Percentiles rank a stretch among this genome's conserved stretches.
phyloP scores from a whole-genome alignment of 2,329 filamentous ascomycete genomes.

The Penicillium sp. region DNA sequence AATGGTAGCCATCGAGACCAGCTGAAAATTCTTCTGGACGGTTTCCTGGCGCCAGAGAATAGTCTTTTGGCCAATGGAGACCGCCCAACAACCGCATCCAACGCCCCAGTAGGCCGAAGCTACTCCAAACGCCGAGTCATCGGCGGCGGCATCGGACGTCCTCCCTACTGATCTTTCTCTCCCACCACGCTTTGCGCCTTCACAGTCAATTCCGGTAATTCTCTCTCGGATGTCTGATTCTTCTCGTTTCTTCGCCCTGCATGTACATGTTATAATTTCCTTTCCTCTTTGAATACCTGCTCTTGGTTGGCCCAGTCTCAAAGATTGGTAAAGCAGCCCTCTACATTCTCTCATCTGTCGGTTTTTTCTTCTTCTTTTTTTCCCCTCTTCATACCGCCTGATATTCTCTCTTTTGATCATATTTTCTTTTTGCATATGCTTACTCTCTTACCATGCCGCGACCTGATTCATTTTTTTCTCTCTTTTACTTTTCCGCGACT shows the following conservation, averaged over 20 bases:
- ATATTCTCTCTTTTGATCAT: slow-evolving; percentile 13
- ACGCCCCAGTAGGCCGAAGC: slow-evolving; percentile 9
- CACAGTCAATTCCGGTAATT: slow-evolving; percentile 14
- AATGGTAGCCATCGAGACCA: slow-evolving; percentile 30
- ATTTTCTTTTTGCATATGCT: slow-evolving; percentile 16
- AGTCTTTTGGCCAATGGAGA: slow-evolving; percentile 17
- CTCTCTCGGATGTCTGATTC: background rate
- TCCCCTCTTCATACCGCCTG: slow-evolving; percentile 10
- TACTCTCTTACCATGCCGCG: background rate
- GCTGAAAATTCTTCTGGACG: slow-evolving; percentile 38
- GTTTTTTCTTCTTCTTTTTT: slow-evolving; percentile 1
- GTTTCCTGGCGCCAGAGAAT: slow-evolving; percentile 33
- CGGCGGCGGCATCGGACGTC: slow-evolving; percentile 33
- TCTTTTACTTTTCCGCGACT: slow-evolving; percentile 1
- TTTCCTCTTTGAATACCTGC: background rate
- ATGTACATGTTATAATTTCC: slow-evolving; percentile 22
- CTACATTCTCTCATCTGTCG: background rate
- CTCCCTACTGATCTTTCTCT: slow-evolving; percentile 30
- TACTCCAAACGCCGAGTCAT: slow-evolving; percentile 22
- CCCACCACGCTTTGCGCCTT: slow-evolving; percentile 3
- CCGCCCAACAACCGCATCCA: slow-evolving; percentile 14
- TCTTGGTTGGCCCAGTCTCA: background rate
- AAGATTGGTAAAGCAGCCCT: background rate
- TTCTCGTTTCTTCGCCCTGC: slow-evolving; percentile 4
- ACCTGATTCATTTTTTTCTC: background rate